Evolutionary conservation across 2,329 filamentous ascomycete genomes (phyloP).

Genomic region (Leptosphaerulina australis): DNA sequence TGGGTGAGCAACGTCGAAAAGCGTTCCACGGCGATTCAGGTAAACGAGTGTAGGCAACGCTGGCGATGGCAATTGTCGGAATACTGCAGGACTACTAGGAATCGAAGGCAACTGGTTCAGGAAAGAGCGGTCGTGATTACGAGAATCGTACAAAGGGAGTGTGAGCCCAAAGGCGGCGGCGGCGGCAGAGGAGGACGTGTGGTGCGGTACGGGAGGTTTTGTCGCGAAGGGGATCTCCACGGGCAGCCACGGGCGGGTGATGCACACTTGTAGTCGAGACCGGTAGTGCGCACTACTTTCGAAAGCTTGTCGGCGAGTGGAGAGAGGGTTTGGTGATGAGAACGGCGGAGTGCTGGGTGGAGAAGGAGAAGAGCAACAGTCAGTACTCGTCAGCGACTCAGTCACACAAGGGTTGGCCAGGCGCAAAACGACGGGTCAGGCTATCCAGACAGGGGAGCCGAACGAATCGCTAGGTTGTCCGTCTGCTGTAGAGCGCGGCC

Average conservation of each 20-base stretch:
- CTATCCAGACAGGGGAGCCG: conserved; percentile 15
- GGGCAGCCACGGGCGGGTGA: conserved; percentile 42
- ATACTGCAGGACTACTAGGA: conserved; percentile 22
- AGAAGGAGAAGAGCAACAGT: conserved; percentile 13
- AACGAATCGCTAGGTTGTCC: conserved; percentile 11
- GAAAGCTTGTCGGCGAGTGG: conserved; percentile 44
- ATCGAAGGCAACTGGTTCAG: conserved; percentile 23
- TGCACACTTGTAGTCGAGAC: conserved; percentile 38
- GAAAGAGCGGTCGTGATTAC: conserved; percentile 46
- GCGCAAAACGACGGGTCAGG: conserved; percentile 20
- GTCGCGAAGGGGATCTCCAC: conserved; percentile 20
- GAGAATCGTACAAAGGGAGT: conserved; percentile 47
- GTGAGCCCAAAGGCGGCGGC: conserved; percentile 34
- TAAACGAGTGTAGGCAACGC: conserved; percentile 36
- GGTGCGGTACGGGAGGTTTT: conserved; percentile 1
- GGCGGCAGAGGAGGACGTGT: conserved; percentile 8
- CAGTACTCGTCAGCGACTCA: conserved; percentile 13
- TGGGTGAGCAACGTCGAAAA: conserved; percentile 7
- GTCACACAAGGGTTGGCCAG: conserved; percentile 14
- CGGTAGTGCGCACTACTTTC: conserved; percentile 40
- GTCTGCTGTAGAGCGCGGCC: neutral
- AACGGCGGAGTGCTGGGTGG: conserved; percentile 12
- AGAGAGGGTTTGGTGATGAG: conserved; percentile 20
- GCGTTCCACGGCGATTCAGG: neutral
- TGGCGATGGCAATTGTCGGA: conserved; percentile 24